Percentiles rank a stretch among this genome's conserved stretches.
These are phyloP conservation scores for Yarrowia sp. DNA, from an alignment of 805 yeast genomes.

Conservation along the genomic window DNA sequence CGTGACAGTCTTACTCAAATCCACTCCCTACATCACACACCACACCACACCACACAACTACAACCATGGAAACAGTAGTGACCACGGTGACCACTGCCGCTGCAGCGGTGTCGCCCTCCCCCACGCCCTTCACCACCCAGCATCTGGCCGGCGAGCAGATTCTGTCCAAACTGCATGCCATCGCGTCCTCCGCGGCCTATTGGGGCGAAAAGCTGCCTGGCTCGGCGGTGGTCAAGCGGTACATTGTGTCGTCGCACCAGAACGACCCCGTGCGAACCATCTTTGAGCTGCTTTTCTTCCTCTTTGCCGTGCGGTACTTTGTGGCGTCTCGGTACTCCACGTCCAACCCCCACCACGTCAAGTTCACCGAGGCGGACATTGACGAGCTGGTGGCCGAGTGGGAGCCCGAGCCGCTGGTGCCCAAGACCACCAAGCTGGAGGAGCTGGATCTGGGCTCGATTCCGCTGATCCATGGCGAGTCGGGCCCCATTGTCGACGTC, in stretches of 20 bases:
- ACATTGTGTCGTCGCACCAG: constrained; percentile 81
- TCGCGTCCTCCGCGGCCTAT: constrained; percentile 18
- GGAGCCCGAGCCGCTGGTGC: constrained; percentile 84
- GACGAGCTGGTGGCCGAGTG: constrained; percentile 86
- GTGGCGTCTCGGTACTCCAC: constrained; percentile 70
- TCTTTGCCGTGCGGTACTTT: constrained; percentile 85
- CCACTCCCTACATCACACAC: neutral
- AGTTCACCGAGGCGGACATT: constrained; percentile 53
- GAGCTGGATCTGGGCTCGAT: constrained; percentile 60
- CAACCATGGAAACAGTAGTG: constrained; percentile 11
- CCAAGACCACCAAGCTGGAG: constrained; percentile 49
- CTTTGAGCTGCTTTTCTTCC: constrained; percentile 69
- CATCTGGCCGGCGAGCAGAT: constrained; percentile 24
- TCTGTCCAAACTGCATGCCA: constrained; percentile 22
- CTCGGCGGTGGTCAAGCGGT: constrained; percentile 47
- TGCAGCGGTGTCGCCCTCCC: constrained; percentile 16
- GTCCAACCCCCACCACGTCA: constrained; percentile 67
- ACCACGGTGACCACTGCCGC: constrained; percentile 4
- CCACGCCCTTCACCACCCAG: constrained; percentile 13
- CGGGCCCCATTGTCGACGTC: constrained; percentile 42
- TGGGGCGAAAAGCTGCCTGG: constrained; percentile 40
- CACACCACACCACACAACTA: neutral
- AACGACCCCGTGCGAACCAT: constrained; percentile 90
- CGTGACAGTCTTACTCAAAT: neutral
- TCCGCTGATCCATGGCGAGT: constrained; percentile 62